phyloP scores from a whole-genome alignment of 2,329 filamentous ascomycete species.

The Cadophora malorum region DNA sequence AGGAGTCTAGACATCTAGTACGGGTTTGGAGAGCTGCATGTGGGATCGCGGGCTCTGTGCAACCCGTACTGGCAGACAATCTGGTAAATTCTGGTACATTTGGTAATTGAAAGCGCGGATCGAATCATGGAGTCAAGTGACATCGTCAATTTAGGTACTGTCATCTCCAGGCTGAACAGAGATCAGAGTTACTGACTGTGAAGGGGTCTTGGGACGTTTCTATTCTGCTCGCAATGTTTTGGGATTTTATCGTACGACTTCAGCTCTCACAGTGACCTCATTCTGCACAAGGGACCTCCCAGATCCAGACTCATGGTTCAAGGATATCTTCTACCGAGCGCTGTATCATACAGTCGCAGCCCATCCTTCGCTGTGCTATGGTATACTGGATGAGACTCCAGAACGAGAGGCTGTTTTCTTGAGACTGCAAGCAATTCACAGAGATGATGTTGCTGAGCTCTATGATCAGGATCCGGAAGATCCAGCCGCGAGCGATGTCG shows the following conservation, averaged over 20 bases:
- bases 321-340: constrained; percentile 11
- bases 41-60: not conserved
- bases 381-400: constrained; percentile 1
- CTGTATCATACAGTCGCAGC: constrained; percentile 3
- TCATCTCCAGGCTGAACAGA: not conserved
- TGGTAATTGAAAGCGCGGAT: not conserved
- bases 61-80: not conserved
- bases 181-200: not conserved
- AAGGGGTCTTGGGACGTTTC: constrained; percentile 13
- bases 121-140: constrained; percentile 8
- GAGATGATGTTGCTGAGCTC: constrained; percentile 9
- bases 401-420: constrained; percentile 3
- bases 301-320: constrained; percentile 8
- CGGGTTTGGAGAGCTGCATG: too few relatives aligned
- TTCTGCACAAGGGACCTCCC: not conserved
- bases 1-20: not conserved
- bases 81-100: too few relatives aligned
- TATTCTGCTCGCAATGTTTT: constrained; percentile 16
- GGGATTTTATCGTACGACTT: constrained; percentile 14
- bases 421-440: constrained; percentile 5
- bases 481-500: not conserved
- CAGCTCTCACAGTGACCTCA: not conserved
- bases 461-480: not conserved
- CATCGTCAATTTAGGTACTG: constrained; percentile 9
- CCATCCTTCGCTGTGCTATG: constrained; percentile 14